phyloP scores from a whole-genome alignment of 148 eudicot species.

The Oxyria digyna region DNA sequence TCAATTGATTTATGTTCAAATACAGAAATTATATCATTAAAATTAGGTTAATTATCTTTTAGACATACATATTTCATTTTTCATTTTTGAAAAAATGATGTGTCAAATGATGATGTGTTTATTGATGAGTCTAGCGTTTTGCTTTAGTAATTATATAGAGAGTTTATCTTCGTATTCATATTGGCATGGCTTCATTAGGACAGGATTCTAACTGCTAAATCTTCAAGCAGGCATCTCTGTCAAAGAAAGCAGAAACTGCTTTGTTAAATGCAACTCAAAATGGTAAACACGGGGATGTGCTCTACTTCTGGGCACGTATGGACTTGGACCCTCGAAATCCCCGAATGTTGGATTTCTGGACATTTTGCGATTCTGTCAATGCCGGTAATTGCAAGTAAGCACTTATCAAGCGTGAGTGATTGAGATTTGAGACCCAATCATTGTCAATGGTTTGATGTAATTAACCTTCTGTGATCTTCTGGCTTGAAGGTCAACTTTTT shows the following conservation, averaged over 20 bases:
- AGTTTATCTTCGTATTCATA: too few relatives aligned
- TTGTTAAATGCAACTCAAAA: conserved; percentile 55
- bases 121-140: too few relatives aligned
- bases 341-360: conserved; percentile 68
- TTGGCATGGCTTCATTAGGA: neutral
- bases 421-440: too few relatives aligned
- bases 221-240: conserved; percentile 47
- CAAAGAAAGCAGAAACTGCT: conserved; percentile 53
- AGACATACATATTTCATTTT: too few relatives aligned
- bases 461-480: conserved; percentile 7
- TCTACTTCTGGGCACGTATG: conserved; percentile 86
- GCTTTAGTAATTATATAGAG: too few relatives aligned
- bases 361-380: conserved; percentile 88
- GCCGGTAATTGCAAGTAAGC: conserved; percentile 93
- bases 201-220: neutral
- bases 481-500: conserved; percentile 60
- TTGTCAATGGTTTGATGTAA: neutral
- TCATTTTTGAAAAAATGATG: too few relatives aligned
- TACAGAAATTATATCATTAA: too few relatives aligned
- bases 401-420: neutral
- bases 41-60: too few relatives aligned
- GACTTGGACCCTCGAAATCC: conserved; percentile 71
- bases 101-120: too few relatives aligned
- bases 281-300: conserved; percentile 53
- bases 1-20: too few relatives aligned